Base-by-base conservation (phyloP, 1,284 basidiomycete genomes). In the Trametes hirsuta region DNA sequence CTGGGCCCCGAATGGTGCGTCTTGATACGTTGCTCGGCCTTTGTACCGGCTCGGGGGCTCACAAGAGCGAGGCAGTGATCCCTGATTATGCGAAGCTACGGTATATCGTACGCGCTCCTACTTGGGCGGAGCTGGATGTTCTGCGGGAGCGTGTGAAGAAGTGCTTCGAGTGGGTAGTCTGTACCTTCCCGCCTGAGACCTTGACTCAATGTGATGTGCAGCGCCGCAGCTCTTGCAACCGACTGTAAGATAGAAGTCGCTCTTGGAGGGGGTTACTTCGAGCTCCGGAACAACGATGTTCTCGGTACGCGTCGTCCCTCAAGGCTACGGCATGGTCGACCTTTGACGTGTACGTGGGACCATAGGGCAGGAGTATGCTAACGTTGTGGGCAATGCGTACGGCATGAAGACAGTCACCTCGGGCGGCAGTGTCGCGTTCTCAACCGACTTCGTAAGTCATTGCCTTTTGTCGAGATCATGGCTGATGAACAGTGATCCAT, bases 31-130 rank as follows among this genome's bases (percentile, higher is more conserved):
- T 21, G 18, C 53, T 59, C 62, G 58, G 37, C 12, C 8, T 15
- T 24, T 45, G 47, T n/a, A 21, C 2, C 6, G 18, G 10, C 39
- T 40, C 12, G 22, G n/a, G 10, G 18, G 10, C 39, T 24, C 30
- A 18, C n/a, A 21, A n/a, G 42, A 22, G 11, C 12, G 21, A 10
- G 21, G 24, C 58, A 90, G 90, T 94, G 58, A 93, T 94, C 56
- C 93, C 92, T 0, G 91, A 91, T 67, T 85, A 90, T 64, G 81
- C 90, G 3, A 84, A 84, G 63, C 83, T 92, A 78, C 83, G 83
- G 18, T 93, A 84, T 77, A 83, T 84, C 62, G 82, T 93, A 3
- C 86, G 93, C 18, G 86, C 88, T 0, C 89, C 87, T n/a, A 86
- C 84, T 2, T 80, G 81, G 58, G 75, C 77, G 4, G 88, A 89